Conservation (phyloP, 2,329 filamentous ascomycete species). For the Beauveria medogensis region DNA sequence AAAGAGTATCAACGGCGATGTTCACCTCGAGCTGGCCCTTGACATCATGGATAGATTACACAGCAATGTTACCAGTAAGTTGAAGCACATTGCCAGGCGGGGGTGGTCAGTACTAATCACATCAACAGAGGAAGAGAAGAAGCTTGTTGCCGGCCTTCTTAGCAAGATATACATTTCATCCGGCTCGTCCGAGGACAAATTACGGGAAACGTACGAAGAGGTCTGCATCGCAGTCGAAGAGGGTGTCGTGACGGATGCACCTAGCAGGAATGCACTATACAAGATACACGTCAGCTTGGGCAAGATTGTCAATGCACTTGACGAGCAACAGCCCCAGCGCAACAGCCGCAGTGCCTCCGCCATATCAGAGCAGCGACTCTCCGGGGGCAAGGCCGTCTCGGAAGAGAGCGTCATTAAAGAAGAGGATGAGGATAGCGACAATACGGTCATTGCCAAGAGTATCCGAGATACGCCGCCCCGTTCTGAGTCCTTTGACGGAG, state of each 20-base stretch:
- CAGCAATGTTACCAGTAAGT: constrained; percentile 59
- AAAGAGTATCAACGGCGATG: constrained; percentile 62
- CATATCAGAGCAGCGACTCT: constrained; percentile 19
- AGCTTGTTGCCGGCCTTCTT: constrained; percentile 67
- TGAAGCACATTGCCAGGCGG: background rate
- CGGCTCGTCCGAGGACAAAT: constrained; percentile 49
- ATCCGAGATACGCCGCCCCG: constrained; percentile 18
- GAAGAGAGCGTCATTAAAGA: constrained; percentile 40
- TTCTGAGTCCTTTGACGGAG: constrained; percentile 21
- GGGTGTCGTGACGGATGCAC: constrained; percentile 50
- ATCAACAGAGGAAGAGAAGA: constrained; percentile 71
- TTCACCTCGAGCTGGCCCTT: constrained; percentile 71
- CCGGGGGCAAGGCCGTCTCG: constrained; percentile 31
- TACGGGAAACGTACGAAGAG: constrained; percentile 49
- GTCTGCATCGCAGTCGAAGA: constrained; percentile 56
- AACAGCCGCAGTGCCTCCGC: constrained; percentile 39
- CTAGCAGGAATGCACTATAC: constrained; percentile 55
- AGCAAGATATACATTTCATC: constrained; percentile 75
- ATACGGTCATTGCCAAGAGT: constrained; percentile 23
- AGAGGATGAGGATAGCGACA: constrained; percentile 35
- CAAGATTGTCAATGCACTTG: constrained; percentile 57
- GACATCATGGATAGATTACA: constrained; percentile 70
- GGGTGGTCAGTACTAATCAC: constrained; percentile 19
- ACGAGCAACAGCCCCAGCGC: constrained; percentile 34
- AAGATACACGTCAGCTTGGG: constrained; percentile 60